Percentiles rank a stretch among this genome's conserved stretches.
Evolutionary conservation across 2,329 filamentous ascomycete genomes (phyloP).

Genomic region (Arthrocladium fulminans): DNA sequence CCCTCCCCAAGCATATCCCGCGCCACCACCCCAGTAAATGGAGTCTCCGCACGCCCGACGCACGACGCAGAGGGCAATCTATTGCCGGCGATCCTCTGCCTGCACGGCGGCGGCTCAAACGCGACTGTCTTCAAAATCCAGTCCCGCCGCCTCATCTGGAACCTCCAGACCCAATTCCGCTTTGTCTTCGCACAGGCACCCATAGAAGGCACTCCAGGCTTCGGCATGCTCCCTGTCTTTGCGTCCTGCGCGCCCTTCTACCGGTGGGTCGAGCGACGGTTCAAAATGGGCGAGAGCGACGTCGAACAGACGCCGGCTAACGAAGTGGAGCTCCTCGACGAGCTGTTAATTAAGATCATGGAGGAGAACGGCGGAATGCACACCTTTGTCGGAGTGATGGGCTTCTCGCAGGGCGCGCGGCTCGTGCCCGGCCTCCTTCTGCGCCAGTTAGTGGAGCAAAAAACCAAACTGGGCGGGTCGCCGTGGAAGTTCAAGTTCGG

Average conservation of each 20-base stretch:
- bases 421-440: slow-evolving; percentile 23
- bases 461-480: slow-evolving; percentile 1
- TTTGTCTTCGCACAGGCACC: slow-evolving; percentile 31
- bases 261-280: slow-evolving; percentile 27
- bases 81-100: slow-evolving; percentile 29
- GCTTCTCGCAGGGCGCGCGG: slow-evolving; percentile 30
- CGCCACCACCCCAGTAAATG: not conserved
- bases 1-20: slow-evolving; percentile 4
- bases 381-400: slow-evolving; percentile 27
- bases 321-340: slow-evolving; percentile 18
- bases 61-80: slow-evolving; percentile 13
- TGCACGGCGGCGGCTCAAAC: slow-evolving; percentile 36
- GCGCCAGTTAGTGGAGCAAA: slow-evolving; percentile 21
- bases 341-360: slow-evolving; percentile 14
- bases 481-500: slow-evolving; percentile 20
- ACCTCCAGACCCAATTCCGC: slow-evolving; percentile 28
- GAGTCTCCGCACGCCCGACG: slow-evolving; percentile 4
- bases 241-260: slow-evolving; percentile 29
- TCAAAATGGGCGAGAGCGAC: slow-evolving; percentile 15
- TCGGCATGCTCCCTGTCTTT: slow-evolving; percentile 32
- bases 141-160: slow-evolving; percentile 27
- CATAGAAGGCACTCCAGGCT: slow-evolving; percentile 25
- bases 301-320: slow-evolving; percentile 14
- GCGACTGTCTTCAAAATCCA: slow-evolving; percentile 31
- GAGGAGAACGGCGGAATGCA: slow-evolving; percentile 20